phyloP scores from a whole-genome alignment of 257 asterid species.

The Solanum paucissectum region DNA sequence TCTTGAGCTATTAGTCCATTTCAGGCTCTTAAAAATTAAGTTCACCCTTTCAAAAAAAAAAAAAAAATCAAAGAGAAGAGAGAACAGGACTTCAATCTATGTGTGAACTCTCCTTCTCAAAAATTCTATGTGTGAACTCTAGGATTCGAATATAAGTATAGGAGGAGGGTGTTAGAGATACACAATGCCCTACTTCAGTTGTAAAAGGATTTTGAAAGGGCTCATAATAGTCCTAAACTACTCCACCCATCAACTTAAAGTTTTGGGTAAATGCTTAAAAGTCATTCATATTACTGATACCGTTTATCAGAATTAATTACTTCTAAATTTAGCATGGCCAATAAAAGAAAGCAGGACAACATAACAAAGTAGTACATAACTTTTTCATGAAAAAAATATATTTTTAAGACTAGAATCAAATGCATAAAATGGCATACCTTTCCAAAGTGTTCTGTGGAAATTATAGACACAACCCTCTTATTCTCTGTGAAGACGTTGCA shows the following conservation, averaged over 20 bases:
- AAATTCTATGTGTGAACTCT: not conserved
- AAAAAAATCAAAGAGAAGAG: not conserved
- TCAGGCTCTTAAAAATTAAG: not conserved
- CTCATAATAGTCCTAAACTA: not conserved
- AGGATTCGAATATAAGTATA: not conserved
- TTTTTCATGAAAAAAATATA: not conserved
- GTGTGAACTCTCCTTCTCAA: not conserved
- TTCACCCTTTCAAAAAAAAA: not conserved
- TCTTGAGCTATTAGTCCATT: not conserved
- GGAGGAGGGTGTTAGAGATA: not conserved
- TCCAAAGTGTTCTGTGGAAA: constrained; percentile 82
- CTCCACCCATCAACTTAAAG: not conserved
- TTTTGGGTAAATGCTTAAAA: not conserved
- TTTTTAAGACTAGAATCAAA: not conserved
- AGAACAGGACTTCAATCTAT: not conserved
- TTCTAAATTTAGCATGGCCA: not conserved
- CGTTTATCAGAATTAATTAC: not conserved
- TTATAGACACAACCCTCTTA: constrained; percentile 69
- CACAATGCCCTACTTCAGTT: not conserved
- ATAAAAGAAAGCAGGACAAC: not conserved
- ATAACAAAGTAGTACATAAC: not conserved
- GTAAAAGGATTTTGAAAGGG: not conserved
- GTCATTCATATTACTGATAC: not conserved
- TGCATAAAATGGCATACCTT: constrained; percentile 49
- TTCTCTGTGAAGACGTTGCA: constrained; percentile 98